Evolutionary conservation across 2,329 filamentous ascomycete species (phyloP).

Genomic region (Meredithiella fracta): DNA sequence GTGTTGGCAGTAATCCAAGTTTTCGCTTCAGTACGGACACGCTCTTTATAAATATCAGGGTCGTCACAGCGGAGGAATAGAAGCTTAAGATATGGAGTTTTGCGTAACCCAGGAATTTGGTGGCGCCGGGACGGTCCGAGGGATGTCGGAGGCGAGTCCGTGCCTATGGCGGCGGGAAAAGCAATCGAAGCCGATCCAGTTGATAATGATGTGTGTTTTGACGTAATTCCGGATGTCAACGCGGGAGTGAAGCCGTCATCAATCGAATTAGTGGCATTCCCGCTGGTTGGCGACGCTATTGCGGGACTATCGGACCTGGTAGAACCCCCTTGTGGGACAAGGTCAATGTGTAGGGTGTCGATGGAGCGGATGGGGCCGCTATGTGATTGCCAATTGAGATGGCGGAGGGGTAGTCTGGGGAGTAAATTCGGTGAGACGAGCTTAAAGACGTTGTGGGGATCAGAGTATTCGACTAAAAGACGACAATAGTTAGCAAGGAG

Average conservation of each 20-base stretch:
- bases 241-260: conserved; percentile 49
- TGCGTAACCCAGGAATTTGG: conserved; percentile 84
- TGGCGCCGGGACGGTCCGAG: conserved; percentile 52
- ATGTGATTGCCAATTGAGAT: conserved; percentile 95
- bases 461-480: conserved; percentile 74
- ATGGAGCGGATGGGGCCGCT: conserved; percentile 84
- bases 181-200: conserved; percentile 25
- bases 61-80: conserved; percentile 86
- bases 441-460: conserved; percentile 77
- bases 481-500: conserved; percentile 4
- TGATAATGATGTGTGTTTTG: conserved; percentile 12
- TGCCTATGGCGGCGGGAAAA: conserved; percentile 19
- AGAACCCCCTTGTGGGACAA: conserved; percentile 45
- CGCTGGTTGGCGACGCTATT: too few relatives aligned
- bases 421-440: conserved; percentile 63
- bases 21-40: conserved; percentile 58
- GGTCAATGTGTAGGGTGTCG: conserved; percentile 76
- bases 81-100: conserved; percentile 86
- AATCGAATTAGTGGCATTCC: conserved; percentile 19
- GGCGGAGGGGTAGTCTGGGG: conserved; percentile 66
- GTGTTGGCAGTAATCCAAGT: conserved; percentile 82
- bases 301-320: conserved; percentile 18
- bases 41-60: conserved; percentile 79
- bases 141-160: conserved; percentile 12
- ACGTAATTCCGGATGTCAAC: conserved; percentile 26